A percentile compares a stretch with the other conserved stretches of the same genome.
Conservation (phyloP, 257 asterid genomes). For the Solanum okadae region DNA sequence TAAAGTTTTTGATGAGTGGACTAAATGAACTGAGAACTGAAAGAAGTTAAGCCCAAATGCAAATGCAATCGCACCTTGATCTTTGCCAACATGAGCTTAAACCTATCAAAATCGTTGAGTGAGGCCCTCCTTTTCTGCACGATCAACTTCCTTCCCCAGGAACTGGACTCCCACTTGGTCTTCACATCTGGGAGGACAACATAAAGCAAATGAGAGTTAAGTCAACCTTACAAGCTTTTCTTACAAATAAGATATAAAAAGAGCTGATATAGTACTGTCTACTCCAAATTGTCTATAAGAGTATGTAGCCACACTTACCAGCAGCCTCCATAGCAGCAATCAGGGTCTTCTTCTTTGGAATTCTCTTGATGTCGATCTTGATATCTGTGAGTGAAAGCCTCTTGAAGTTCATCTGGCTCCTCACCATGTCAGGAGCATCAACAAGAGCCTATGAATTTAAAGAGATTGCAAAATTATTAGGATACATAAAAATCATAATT, state of each 20-base stretch:
- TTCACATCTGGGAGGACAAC: constrained; percentile 9
- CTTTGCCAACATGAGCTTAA: constrained; percentile 23
- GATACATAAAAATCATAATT: background rate
- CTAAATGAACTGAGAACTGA: background rate
- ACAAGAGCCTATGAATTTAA: constrained; percentile 9
- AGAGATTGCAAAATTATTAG: background rate
- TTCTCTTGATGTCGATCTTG: constrained; percentile 17
- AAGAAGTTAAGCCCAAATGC: background rate
- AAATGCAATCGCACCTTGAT: constrained; percentile 11
- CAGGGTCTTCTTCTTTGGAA: constrained; percentile 16
- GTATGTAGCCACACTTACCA: background rate
- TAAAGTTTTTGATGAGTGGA: background rate
- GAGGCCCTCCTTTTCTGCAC: constrained; percentile 21
- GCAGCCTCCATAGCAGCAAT: constrained; percentile 23
- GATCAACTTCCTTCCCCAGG: constrained; percentile 18
- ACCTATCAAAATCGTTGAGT: constrained; percentile 17
- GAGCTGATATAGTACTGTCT: background rate
- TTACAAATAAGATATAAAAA: too few relatives aligned
- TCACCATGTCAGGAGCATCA: constrained; percentile 19
- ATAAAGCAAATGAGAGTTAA: background rate
- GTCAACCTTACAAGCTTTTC: background rate
- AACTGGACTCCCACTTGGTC: constrained; percentile 22
- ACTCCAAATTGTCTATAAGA: background rate
- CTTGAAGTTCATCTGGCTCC: constrained; percentile 22
- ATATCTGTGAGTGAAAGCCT: constrained; percentile 17